Percentiles rank a stretch among this genome's conserved stretches.
phyloP scores from a whole-genome alignment of 306 rosid genomes.

The Mimosa pudica region DNA sequence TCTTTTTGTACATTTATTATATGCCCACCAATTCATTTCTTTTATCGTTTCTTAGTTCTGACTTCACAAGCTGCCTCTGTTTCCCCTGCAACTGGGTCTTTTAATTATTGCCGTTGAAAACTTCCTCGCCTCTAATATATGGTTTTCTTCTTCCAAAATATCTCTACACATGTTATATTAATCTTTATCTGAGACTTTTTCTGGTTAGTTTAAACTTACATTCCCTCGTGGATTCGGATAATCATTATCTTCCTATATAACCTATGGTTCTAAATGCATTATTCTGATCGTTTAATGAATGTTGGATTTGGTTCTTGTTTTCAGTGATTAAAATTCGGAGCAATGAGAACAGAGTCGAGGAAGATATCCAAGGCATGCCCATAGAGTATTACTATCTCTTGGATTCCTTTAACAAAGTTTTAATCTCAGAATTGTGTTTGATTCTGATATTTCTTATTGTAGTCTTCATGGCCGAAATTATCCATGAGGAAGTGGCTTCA shows the following conservation, averaged over 20 bases:
- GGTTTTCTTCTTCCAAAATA: not conserved
- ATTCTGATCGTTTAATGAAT: not conserved
- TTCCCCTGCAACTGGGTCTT: conserved; percentile 63
- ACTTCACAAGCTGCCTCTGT: conserved; percentile 46
- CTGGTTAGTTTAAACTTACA: not conserved
- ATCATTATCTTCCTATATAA: conserved; percentile 18
- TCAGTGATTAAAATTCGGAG: conserved; percentile 17
- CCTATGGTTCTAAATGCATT: conserved; percentile 24
- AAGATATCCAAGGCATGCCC: conserved; percentile 58
- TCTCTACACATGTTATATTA: not conserved
- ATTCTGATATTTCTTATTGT: not conserved
- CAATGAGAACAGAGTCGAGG: conserved; percentile 61
- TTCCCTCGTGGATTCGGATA: conserved; percentile 37
- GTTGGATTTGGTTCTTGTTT: conserved; percentile 26
- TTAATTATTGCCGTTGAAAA: conserved; percentile 59
- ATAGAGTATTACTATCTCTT: not conserved
- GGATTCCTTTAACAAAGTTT: not conserved
- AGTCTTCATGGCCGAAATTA: conserved; percentile 68
- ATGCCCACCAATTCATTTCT: not conserved
- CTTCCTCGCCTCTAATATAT: conserved; percentile 37
- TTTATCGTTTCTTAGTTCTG: conserved; percentile 1
- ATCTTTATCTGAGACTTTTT: conserved; percentile 8
- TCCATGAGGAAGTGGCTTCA: conserved; percentile 65
- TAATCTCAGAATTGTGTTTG: not conserved
- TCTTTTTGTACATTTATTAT: conserved; percentile 30